Conservation (phyloP, 2,329 filamentous ascomycete genomes). For the Akanthomyces lecanii region DNA sequence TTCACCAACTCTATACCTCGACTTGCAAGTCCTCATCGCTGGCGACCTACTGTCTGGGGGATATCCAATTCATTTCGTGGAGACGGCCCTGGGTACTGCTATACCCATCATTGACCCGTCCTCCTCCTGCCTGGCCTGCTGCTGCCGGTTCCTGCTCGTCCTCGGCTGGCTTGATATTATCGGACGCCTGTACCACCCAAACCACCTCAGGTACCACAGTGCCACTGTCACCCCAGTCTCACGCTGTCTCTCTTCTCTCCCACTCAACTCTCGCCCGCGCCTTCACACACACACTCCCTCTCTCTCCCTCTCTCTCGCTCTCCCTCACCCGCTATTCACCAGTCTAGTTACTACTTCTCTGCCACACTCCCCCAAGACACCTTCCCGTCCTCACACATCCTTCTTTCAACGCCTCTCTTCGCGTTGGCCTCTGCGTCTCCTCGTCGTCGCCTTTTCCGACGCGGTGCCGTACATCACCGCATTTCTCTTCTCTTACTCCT, state of each 20-base stretch:
- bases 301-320: background rate
- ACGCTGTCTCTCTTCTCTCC: constrained; percentile 9
- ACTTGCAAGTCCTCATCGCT: no score
- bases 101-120: no score
- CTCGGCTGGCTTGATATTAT: background rate
- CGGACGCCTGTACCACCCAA: constrained; percentile 10
- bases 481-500: background rate
- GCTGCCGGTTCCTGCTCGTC: background rate
- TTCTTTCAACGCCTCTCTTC: background rate
- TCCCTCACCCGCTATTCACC: background rate
- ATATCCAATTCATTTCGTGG: no score
- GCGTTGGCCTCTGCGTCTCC: background rate
- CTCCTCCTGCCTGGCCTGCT: no score
- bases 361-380: background rate
- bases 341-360: background rate
- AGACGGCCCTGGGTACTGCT: no score
- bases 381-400: background rate
- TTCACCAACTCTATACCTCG: background rate
- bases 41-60: no score
- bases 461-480: background rate
- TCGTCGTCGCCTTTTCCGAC: background rate
- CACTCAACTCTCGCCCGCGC: constrained; percentile 2
- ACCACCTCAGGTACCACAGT: constrained; percentile 7
- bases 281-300: background rate
- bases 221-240: constrained; percentile 9